Conservation (phyloP, 495 filamentous ascomycete genomes). For the Paragyromitra xinjiangensis region DNA sequence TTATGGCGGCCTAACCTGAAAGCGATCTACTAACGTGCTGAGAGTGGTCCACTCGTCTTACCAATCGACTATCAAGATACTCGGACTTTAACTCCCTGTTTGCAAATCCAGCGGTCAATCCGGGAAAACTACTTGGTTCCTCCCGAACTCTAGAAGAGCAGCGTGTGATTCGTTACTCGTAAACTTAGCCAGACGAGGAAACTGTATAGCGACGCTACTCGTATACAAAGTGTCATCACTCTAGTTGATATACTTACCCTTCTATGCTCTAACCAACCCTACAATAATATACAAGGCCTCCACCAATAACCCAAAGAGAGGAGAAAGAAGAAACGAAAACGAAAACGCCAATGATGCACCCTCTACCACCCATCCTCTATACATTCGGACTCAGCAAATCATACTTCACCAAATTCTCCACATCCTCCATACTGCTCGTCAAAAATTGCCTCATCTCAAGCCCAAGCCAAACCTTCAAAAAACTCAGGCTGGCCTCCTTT, state of each 20-base stretch:
- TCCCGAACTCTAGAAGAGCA: neutral
- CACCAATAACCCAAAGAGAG: neutral
- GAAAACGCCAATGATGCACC: slow-evolving; percentile 23
- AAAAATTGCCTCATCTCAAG: slow-evolving; percentile 87
- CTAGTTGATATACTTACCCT: slow-evolving; percentile 3
- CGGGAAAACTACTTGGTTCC: neutral
- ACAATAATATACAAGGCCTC: slow-evolving; percentile 16
- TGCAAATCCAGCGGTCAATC: neutral
- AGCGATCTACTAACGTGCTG: neutral
- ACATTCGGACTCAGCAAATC: slow-evolving; percentile 84
- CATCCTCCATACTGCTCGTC: slow-evolving; percentile 86
- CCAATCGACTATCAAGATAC: neutral
- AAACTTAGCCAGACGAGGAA: neutral
- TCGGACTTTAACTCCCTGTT: no score
- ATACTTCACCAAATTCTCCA: slow-evolving; percentile 85
- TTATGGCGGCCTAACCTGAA: neutral
- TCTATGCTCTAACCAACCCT: slow-evolving; percentile 19
- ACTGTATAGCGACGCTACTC: neutral
- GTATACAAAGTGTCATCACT: neutral
- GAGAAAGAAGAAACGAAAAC: slow-evolving; percentile 20
- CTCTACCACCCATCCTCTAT: slow-evolving; percentile 57
- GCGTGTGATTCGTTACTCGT: neutral
- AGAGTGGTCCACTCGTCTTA: neutral
- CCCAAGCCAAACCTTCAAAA: slow-evolving; percentile 93
- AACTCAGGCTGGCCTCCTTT: slow-evolving; percentile 72